These are phyloP conservation scores for Eucalyptus camaldulensis DNA, from an alignment of 345 rosid species.

Conservation along the genomic window DNA sequence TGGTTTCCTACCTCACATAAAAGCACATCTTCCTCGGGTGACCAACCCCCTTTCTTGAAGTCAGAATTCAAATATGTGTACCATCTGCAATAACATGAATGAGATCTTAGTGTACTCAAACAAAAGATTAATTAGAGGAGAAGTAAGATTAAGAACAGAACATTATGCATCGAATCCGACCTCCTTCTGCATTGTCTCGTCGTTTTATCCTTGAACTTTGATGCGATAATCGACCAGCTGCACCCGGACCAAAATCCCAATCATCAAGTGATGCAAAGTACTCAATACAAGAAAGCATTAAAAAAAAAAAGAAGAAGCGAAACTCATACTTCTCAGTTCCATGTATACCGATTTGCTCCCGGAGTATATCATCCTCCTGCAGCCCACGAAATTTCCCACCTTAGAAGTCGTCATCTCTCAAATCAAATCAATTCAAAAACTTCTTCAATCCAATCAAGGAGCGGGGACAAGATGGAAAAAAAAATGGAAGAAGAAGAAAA, in stretches of 20 bases:
- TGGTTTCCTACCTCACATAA: conserved; percentile 64
- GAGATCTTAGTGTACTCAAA: background rate
- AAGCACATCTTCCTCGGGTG: conserved; percentile 92
- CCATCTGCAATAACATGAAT: conserved; percentile 47
- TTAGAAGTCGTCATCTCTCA: background rate
- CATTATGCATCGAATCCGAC: conserved; percentile 13
- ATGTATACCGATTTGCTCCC: conserved; percentile 63
- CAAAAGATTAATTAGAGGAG: background rate
- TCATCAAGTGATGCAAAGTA: background rate
- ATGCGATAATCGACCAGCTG: conserved; percentile 94
- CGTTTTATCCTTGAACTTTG: conserved; percentile 83
- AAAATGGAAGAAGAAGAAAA: background rate
- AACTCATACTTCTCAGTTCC: conserved; percentile 79
- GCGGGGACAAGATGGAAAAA: background rate
- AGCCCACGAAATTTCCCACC: background rate
- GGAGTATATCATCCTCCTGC: conserved; percentile 91
- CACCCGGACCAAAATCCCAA: conserved; percentile 3
- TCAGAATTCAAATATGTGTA: conserved; percentile 91
- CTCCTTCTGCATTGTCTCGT: conserved; percentile 98
- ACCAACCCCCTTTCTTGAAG: conserved; percentile 99
- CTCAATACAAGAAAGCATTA: background rate
- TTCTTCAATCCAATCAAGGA: background rate
- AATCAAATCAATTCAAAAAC: background rate
- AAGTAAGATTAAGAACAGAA: background rate
- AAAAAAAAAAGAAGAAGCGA: background rate